Conservation (phyloP, 2,329 filamentous ascomycete species). For the Epichloe amarillans region DNA sequence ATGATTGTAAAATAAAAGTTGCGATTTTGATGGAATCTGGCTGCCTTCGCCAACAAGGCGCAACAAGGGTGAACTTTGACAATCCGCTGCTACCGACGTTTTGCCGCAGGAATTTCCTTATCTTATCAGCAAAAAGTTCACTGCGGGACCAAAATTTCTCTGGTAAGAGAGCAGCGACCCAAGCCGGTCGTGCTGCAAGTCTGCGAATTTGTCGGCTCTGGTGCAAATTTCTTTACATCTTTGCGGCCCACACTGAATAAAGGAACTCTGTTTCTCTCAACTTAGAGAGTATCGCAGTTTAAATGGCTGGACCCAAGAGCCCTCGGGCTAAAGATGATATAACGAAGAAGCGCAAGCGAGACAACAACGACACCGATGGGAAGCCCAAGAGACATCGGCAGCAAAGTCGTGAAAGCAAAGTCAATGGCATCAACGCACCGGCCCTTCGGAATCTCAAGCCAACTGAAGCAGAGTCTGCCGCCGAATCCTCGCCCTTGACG, state of each 20-base stretch:
- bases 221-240: constrained; percentile 3
- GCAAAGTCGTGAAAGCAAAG: constrained; percentile 17
- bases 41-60: neutral
- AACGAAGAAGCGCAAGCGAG: constrained; percentile 35
- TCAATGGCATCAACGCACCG: constrained; percentile 10
- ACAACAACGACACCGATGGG: constrained; percentile 26
- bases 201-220: constrained; percentile 1
- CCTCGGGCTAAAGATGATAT: constrained; percentile 21
- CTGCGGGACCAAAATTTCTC: constrained; percentile 28
- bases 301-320: constrained; percentile 23
- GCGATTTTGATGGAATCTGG: constrained; percentile 2
- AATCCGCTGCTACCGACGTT: constrained; percentile 17
- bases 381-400: constrained; percentile 28
- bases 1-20: neutral
- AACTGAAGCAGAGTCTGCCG: constrained; percentile 1
- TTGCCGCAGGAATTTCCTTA: constrained; percentile 19
- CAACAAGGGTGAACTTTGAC: constrained; percentile 5
- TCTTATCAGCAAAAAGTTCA: constrained; percentile 31
- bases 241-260: neutral
- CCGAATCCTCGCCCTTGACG: constrained; percentile 3
- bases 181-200: neutral
- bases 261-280: neutral
- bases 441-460: constrained; percentile 1
- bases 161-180: neutral
- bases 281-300: constrained; percentile 4